A percentile compares a stretch with the other conserved stretches of the same genome.
Evolutionary conservation across 805 yeast genomes (phyloP).

Genomic region (Myxozyma neotropica): DNA sequence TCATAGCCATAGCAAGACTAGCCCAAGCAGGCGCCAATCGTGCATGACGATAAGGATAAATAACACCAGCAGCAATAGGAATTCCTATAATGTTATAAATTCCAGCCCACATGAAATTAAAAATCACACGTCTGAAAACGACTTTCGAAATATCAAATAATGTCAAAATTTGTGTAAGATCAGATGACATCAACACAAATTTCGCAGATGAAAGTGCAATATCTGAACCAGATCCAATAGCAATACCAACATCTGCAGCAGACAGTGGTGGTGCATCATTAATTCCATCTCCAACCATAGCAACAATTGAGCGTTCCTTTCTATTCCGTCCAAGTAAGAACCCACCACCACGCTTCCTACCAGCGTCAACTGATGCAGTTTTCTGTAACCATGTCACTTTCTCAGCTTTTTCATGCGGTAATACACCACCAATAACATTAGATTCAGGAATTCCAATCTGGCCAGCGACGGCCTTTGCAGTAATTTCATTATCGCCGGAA

Average conservation of each 20-base stretch:
- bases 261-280: slow-evolving; percentile 83
- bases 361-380: slow-evolving; percentile 38
- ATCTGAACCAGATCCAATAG: slow-evolving; percentile 76
- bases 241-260: slow-evolving; percentile 75
- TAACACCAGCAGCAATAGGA: slow-evolving; percentile 93
- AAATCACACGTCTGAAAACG: slow-evolving; percentile 72
- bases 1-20: slow-evolving; percentile 88
- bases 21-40: slow-evolving; percentile 84
- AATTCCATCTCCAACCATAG: slow-evolving; percentile 84
- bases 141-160: slow-evolving; percentile 66
- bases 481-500: slow-evolving; percentile 69
- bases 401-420: slow-evolving; percentile 72
- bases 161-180: slow-evolving; percentile 54
- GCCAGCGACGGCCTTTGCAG: slow-evolving; percentile 67
- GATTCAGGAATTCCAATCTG: slow-evolving; percentile 58
- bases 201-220: slow-evolving; percentile 74
- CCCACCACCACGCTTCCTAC: slow-evolving; percentile 2
- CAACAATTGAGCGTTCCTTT: slow-evolving; percentile 49
- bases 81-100: slow-evolving; percentile 81
- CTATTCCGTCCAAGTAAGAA: slow-evolving; percentile 28
- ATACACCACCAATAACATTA: slow-evolving; percentile 66
- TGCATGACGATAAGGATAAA: slow-evolving; percentile 74
- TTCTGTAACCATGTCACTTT: slow-evolving; percentile 59
- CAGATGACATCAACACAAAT: slow-evolving; percentile 61
- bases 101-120: slow-evolving; percentile 86